Evolutionary conservation across 371 early-diverging fungal species (phyloP).

Genomic region (Batrachochytrium dendrobatidis): DNA sequence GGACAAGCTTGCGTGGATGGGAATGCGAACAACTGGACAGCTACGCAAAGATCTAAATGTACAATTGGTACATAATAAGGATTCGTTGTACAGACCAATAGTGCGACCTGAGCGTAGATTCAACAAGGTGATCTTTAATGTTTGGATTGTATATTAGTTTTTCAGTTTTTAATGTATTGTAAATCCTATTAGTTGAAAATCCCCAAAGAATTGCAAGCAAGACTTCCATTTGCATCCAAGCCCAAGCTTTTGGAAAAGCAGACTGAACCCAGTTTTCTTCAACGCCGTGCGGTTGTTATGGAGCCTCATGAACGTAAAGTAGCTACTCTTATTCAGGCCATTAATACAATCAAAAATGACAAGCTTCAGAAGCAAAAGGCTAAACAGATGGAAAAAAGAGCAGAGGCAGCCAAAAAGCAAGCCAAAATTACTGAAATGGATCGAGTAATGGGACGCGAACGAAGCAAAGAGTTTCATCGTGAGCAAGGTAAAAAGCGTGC

Average conservation of each 20-base stretch:
- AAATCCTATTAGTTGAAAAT: constrained; percentile 69
- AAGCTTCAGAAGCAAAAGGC: constrained; percentile 69
- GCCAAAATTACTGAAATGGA: constrained; percentile 16
- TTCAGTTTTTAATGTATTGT: background rate
- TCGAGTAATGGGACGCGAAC: constrained; percentile 13
- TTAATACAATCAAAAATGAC: constrained; percentile 78
- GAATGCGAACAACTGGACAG: constrained; percentile 86
- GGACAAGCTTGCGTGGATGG: constrained; percentile 60
- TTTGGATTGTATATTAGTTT: background rate
- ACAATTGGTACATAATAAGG: constrained; percentile 60
- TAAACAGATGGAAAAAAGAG: constrained; percentile 32
- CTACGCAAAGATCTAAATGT: constrained; percentile 70
- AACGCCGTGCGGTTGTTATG: constrained; percentile 78
- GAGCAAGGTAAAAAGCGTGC: constrained; percentile 19
- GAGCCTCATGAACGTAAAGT: constrained; percentile 87
- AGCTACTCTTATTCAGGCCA: constrained; percentile 68
- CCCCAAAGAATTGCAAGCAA: constrained; percentile 71
- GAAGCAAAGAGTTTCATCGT: constrained; percentile 20
- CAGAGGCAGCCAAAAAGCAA: constrained; percentile 21
- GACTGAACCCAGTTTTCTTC: constrained; percentile 41
- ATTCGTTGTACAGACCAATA: constrained; percentile 81
- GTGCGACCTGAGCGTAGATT: constrained; percentile 77
- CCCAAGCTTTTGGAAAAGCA: constrained; percentile 60
- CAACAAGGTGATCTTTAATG: no score
- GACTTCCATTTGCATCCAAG: constrained; percentile 86